These are phyloP conservation scores for Lasiodiplodia sp. DNA, from an alignment of 2,329 filamentous ascomycete genomes.

Conservation along the genomic window DNA sequence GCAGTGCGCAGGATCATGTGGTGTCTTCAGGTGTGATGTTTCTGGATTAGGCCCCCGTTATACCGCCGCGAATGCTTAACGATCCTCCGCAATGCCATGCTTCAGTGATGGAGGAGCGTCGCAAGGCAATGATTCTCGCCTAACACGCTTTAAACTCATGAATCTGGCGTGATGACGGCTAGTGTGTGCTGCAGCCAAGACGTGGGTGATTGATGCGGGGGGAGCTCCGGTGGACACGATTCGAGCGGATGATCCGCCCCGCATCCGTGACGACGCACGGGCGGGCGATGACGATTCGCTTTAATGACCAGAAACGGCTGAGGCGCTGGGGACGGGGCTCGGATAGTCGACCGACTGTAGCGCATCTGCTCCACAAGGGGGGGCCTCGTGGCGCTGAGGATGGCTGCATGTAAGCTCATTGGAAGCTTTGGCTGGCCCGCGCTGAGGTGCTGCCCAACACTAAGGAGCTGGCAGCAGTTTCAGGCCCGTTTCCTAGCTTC, in stretches of 20 bases:
- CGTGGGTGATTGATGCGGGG: not conserved
- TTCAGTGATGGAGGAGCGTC: not conserved
- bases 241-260: constrained; percentile 1
- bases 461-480: not conserved
- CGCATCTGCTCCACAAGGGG: not conserved
- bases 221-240: not conserved
- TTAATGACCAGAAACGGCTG: constrained; percentile 9
- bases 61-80: not conserved
- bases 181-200: not conserved
- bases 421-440: not conserved
- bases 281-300: not conserved
- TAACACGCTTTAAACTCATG: not conserved
- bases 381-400: not conserved
- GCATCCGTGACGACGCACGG: not conserved
- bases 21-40: not conserved
- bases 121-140: constrained; percentile 1
- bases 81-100: not conserved
- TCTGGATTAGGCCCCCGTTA: not conserved
- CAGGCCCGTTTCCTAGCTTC: not conserved
- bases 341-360: constrained; percentile 16
- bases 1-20: not conserved
- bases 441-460: constrained; percentile 7
- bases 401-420: constrained; percentile 3
- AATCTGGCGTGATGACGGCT: not conserved
- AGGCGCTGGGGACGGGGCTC: constrained; percentile 1